A percentile compares a stretch with the other conserved stretches of the same genome.
Conservation (phyloP, 2,329 filamentous ascomycete species). For the Lasiodiplodia sp. region DNA sequence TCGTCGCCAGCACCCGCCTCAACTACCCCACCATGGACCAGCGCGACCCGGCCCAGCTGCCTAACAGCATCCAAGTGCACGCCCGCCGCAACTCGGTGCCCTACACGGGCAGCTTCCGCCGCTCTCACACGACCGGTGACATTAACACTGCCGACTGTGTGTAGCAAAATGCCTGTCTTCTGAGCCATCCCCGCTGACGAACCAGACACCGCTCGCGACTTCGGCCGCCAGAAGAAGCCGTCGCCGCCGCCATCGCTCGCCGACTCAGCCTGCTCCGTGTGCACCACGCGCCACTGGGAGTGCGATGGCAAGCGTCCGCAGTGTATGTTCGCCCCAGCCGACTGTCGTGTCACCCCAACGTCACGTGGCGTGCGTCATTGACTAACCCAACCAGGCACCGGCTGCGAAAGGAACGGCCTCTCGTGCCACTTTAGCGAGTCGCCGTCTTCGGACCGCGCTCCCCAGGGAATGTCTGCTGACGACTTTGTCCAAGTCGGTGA, state of each 20-base stretch:
- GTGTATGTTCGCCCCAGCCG: slow-evolving; percentile 9
- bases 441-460: slow-evolving; percentile 2
- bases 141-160: slow-evolving; percentile 10
- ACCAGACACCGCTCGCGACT: slow-evolving; percentile 4
- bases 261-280: slow-evolving; percentile 29
- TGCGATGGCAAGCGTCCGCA: slow-evolving; percentile 27
- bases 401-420: slow-evolving; percentile 22
- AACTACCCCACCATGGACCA: slow-evolving; percentile 25
- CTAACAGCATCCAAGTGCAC: slow-evolving; percentile 15
- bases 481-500: slow-evolving; percentile 9
- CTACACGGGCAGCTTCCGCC: slow-evolving; percentile 15
- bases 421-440: slow-evolving; percentile 25
- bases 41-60: background rate
- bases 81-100: slow-evolving; percentile 19
- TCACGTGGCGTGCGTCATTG: slow-evolving; percentile 15
- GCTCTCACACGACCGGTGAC: slow-evolving; percentile 20
- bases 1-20: slow-evolving; percentile 22
- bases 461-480: slow-evolving; percentile 17
- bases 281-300: slow-evolving; percentile 23
- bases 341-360: slow-evolving; percentile 3
- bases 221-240: slow-evolving; percentile 12
- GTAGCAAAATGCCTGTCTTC: background rate
- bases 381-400: slow-evolving; percentile 4
- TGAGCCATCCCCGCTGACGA: background rate
- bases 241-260: slow-evolving; percentile 28